Evolutionary conservation across 805 yeast genomes (phyloP), one percentile per base, ranked within the genome.

Genomic region (Huiozyma naganishii): DNA sequence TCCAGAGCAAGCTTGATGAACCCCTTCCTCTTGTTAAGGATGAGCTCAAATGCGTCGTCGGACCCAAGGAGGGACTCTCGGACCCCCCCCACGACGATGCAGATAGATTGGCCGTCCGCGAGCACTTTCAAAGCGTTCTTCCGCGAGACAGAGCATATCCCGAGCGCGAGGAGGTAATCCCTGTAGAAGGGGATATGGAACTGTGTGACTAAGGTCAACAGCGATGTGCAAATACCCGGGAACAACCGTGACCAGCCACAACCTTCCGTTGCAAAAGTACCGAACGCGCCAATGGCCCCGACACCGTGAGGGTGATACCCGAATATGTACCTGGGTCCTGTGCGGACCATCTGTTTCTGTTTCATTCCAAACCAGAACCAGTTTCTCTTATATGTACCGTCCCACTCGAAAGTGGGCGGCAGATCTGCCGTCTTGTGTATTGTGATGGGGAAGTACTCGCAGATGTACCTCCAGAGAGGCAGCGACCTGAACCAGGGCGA

Each of bases 241-340:
- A 90, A 86, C 9, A 76, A 50, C 17, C 72, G 62, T 17, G 76
- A 67, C 72, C 83, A 81, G 27, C 75, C 71, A 4, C 87, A 79
- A 23, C 94, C 90, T 47, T 89, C 88, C 5, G 95, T 84, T 0
- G 82, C 87, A 48, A 89, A 68, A 0, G 81, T 79, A 1, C 95
- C 95, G 59, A 89, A 79, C 1, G 82, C 89, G 2, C 97, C 96
- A 74, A 89, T 72, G 1, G 95, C 84, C 9, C 89, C 88, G 11
- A 90, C 89, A 0, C 98, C 98, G 61, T 92, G 98, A 0, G 98
- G 98, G 62, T 89, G 97, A 56, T 86, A 81, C 0, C 96, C 95
- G 64, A 90, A 90, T 2, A 90, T 76, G 61, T 92, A 90, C 33
- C 82, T 67, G 2, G 86, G 89, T 0, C 87, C 90, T 3, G 77